phyloP scores from a whole-genome alignment of 2,329 filamentous ascomycete genomes.

The Myotisia sp. region DNA sequence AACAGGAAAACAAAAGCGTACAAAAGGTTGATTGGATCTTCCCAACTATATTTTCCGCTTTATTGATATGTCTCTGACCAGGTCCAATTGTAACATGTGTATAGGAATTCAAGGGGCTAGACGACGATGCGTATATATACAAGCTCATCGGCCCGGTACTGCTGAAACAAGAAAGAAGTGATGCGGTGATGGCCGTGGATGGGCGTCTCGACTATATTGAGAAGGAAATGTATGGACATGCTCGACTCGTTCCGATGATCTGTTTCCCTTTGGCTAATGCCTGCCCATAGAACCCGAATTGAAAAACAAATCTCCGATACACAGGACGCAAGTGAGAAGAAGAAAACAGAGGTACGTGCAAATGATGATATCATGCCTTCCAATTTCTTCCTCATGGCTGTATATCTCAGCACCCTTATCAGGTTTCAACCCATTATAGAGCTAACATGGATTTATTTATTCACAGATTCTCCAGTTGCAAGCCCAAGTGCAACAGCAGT shows the following conservation, averaged over 20 bases:
- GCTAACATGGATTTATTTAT: neutral
- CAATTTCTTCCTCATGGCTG: neutral
- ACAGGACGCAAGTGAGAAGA: slow-evolving; percentile 49
- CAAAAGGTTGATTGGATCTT: slow-evolving; percentile 46
- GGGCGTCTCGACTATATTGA: slow-evolving; percentile 82
- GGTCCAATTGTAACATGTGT: slow-evolving; percentile 1
- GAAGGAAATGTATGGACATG: slow-evolving; percentile 70
- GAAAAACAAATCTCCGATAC: slow-evolving; percentile 52
- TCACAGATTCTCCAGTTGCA: slow-evolving; percentile 28
- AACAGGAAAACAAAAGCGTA: slow-evolving; percentile 81
- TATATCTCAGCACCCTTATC: too few species aligned
- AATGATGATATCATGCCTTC: neutral
- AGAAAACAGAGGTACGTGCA: slow-evolving; percentile 46
- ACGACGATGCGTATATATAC: slow-evolving; percentile 79
- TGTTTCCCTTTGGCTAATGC: neutral
- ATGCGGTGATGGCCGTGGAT: slow-evolving; percentile 82
- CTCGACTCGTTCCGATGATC: neutral
- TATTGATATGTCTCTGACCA: neutral
- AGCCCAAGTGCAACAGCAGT: slow-evolving; percentile 15
- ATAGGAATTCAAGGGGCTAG: slow-evolving; percentile 68
- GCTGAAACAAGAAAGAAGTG: slow-evolving; percentile 82
- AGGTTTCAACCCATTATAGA: too few species aligned
- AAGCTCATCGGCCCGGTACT: slow-evolving; percentile 88
- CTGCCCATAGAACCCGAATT: slow-evolving; percentile 45
- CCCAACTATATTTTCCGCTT: neutral